Base-by-base conservation (phyloP, 202 grass and related monocot genomes). In the Bolboschoenoplectus hybrid region DNA sequence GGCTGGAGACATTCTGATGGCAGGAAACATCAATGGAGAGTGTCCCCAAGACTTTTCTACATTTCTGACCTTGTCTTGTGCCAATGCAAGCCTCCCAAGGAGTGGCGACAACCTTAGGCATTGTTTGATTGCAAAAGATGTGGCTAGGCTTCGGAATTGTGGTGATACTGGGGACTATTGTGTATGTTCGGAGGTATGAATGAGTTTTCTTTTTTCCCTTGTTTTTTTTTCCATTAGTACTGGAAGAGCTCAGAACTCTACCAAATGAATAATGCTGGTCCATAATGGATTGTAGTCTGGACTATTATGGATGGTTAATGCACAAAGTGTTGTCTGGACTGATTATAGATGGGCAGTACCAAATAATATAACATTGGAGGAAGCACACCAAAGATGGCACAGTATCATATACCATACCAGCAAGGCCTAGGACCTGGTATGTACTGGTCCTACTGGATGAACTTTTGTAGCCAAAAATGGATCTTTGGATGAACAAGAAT, bases 101-200 rank as follows among this genome's bases (percentile, higher is more conserved):
- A 80, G 36, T 81, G 63, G 43, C 19, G 74, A 90, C 88, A 58
- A 40, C 82, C 83, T 86, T 62, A 88, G 80, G 82, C 87, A 96
- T 85, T 96, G 93, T 55, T 94, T 98, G 88, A 91, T 94, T 91
- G 90, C 93, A 74, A 91, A 91, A 86, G 97, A 98, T 86, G 92
- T 98, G 32, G 86, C 86, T 47, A 96, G 91, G 85, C 89, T 90
- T 70, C 89, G 79, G 73, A 96, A 95, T 82, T 98, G 97, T 89
- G 91, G 92, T 78, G 50, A 82, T 90, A 83, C 82, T 43, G 69
- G 49, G 87, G 91, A 55, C 66, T 86, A 68, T 50, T 94, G 91
- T 89, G 63, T 58, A 38, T 98, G 93, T 88, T 90, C 87, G 36
- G 74, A 92, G 93, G 96, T 98, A 89, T 74, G 39, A 70, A 46